phyloP scores from a whole-genome alignment of 2,329 filamentous ascomycete genomes.

The Verticillium longisporum region DNA sequence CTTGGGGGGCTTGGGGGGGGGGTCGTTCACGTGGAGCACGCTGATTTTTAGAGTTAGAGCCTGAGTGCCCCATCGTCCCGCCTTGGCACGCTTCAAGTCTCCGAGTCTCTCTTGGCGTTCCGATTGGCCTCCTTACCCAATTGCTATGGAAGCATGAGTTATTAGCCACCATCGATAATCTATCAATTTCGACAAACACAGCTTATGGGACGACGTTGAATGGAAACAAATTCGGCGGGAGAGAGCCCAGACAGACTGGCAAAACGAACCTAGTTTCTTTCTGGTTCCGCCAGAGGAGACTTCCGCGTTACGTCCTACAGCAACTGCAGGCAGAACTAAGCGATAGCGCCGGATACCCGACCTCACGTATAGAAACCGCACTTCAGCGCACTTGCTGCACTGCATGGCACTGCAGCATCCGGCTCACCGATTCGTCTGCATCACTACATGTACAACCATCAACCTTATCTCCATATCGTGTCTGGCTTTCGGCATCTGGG shows the following conservation, averaged over 20 bases:
- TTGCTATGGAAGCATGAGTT: not conserved
- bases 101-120: not conserved
- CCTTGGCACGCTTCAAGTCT: constrained; percentile 3
- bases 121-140: not conserved
- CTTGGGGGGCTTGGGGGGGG: not conserved
- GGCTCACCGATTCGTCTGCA: not conserved
- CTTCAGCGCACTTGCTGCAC: not conserved
- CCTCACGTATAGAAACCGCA: not conserved
- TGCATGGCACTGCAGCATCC: not conserved
- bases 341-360: not conserved
- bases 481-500: not conserved
- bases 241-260: not conserved
- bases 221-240: not conserved
- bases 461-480: not conserved
- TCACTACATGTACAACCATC: not conserved
- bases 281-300: not conserved
- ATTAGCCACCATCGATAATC: not conserved
- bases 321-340: not conserved
- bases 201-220: not conserved
- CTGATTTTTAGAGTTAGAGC: not conserved
- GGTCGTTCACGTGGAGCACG: not conserved
- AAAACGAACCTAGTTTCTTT: not conserved
- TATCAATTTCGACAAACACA: not conserved
- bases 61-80: not conserved
- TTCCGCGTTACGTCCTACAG: not conserved